These are phyloP conservation scores for Stachybotrys elegans DNA, from an alignment of 2,329 filamentous ascomycete genomes.

Conservation along the genomic window DNA sequence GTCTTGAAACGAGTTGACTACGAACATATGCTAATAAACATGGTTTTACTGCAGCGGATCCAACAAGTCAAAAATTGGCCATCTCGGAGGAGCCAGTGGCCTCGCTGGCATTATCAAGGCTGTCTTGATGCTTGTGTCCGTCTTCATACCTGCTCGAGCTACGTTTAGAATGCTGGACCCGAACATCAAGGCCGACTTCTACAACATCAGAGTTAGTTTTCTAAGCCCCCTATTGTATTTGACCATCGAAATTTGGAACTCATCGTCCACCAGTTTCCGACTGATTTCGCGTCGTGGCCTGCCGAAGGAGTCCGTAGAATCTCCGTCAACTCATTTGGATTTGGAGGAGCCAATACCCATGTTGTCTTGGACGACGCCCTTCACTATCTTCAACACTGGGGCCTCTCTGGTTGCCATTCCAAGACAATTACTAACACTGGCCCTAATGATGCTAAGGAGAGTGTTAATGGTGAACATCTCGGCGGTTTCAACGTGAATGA, in stretches of 20 bases:
- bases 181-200: conserved; percentile 6
- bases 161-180: conserved; percentile 8
- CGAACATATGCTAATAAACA: neutral
- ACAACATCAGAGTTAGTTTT: conserved; percentile 9
- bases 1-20: neutral
- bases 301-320: neutral
- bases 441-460: no score
- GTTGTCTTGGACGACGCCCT: conserved; percentile 25
- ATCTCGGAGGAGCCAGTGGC: conserved; percentile 13
- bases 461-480: no score
- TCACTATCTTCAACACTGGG: conserved; percentile 4
- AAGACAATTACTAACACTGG: no score
- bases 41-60: conserved; percentile 8
- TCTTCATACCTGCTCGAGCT: conserved; percentile 10
- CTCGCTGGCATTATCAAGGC: conserved; percentile 10
- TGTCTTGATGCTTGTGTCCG: conserved; percentile 9
- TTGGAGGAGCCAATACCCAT: conserved; percentile 38
- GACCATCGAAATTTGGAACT: no score
- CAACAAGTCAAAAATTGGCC: conserved; percentile 20
- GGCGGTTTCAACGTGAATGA: no score
- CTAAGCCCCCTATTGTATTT: no score
- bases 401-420: conserved; percentile 1
- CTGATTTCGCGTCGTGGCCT: neutral
- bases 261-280: no score
- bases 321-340: conserved; percentile 41